These are phyloP conservation scores for Kodamaea lidongshanica DNA, from an alignment of 805 yeast genomes.

Conservation along the genomic window DNA sequence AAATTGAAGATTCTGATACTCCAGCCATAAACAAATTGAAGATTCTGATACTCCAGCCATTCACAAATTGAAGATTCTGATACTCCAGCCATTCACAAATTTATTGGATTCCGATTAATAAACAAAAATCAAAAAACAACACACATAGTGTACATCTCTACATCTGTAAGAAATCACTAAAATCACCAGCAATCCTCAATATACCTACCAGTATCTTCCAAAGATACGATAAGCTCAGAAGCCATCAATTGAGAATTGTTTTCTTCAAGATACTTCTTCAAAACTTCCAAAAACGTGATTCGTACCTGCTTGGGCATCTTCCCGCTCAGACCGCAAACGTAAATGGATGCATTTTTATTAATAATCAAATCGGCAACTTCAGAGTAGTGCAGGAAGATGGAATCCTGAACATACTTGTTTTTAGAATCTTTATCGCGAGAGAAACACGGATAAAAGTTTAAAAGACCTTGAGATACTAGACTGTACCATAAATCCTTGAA, in stretches of 20 bases:
- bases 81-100: too few relatives aligned
- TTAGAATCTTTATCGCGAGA: constrained; percentile 42
- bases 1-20: too few relatives aligned
- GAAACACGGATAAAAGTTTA: constrained; percentile 37
- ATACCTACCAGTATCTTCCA: constrained; percentile 65
- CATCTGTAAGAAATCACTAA: too few relatives aligned
- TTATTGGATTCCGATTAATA: too few relatives aligned
- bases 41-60: too few relatives aligned
- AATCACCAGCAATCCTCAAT: constrained; percentile 84
- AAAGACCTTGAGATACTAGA: constrained; percentile 24
- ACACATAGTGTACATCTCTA: too few relatives aligned
- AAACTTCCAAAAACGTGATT: constrained; percentile 63
- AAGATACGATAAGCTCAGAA: constrained; percentile 41
- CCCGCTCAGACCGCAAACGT: constrained; percentile 91
- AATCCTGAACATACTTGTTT: constrained; percentile 69
- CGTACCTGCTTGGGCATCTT: constrained; percentile 88
- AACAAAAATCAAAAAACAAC: too few relatives aligned
- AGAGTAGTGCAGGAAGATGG: constrained; percentile 46
- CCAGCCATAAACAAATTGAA: too few relatives aligned
- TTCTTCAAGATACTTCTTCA: constrained; percentile 41
- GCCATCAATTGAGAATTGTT: constrained; percentile 44
- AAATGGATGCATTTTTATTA: constrained; percentile 54
- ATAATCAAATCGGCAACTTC: constrained; percentile 48
- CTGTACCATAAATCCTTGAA: constrained; percentile 51
- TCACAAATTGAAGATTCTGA: too few relatives aligned